Conservation (phyloP, 2,329 filamentous ascomycete species). For the Huntiella decipiens region DNA sequence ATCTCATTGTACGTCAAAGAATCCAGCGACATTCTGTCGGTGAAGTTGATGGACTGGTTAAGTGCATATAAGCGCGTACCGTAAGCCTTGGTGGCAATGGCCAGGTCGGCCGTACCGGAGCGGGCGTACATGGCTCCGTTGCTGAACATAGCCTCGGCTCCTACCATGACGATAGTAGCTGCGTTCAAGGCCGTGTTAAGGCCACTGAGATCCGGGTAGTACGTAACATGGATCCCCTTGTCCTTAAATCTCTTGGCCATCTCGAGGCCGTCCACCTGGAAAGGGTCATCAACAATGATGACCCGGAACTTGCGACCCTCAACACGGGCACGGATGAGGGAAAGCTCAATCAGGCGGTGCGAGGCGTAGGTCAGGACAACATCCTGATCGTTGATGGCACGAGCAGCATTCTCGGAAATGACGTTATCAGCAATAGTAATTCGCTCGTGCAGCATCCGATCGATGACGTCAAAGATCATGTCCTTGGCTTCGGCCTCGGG, state of each 20-base stretch:
- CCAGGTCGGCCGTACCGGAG: conserved; percentile 70
- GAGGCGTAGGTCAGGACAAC: conserved; percentile 75
- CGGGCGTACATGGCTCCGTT: conserved; percentile 83
- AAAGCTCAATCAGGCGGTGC: conserved; percentile 68
- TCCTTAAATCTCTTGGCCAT: conserved; percentile 51
- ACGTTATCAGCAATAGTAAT: conserved; percentile 73
- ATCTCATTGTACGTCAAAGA: conserved; percentile 91
- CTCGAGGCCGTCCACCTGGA: conserved; percentile 30
- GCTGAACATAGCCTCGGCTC: conserved; percentile 86
- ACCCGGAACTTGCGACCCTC: conserved; percentile 62
- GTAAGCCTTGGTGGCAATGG: conserved; percentile 58
- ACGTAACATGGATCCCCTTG: conserved; percentile 58
- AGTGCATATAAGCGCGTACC: conserved; percentile 72
- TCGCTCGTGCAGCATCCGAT: conserved; percentile 77
- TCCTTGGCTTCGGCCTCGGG: conserved; percentile 69
- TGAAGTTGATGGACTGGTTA: conserved; percentile 92
- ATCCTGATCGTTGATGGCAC: conserved; percentile 60
- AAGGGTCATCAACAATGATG: conserved; percentile 58
- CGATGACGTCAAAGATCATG: conserved; percentile 59
- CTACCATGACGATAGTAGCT: conserved; percentile 60
- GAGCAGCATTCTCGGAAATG: conserved; percentile 57
- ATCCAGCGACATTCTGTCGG: conserved; percentile 65
- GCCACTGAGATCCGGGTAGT: conserved; percentile 58
- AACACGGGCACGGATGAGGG: conserved; percentile 52
- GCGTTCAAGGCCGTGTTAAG: conserved; percentile 52